Conservation (phyloP, 441 rosid species). For the Mallotus repandus region DNA sequence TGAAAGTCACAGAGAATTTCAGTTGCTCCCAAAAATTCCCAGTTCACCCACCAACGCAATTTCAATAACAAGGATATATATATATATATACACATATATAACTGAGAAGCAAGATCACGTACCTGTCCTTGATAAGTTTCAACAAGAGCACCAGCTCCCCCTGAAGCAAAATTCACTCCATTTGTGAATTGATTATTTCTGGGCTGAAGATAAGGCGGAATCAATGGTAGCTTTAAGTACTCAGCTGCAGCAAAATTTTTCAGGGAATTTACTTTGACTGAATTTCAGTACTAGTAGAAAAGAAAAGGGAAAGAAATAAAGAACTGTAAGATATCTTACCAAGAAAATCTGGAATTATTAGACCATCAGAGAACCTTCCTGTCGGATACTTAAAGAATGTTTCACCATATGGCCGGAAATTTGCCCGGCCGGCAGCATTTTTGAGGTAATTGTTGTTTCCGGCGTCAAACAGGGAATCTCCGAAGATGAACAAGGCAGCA, state of each 20-base stretch:
- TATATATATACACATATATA: no score
- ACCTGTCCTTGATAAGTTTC: conserved; percentile 20
- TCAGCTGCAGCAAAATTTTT: conserved; percentile 19
- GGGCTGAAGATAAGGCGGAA: conserved; percentile 28
- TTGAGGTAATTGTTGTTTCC: background rate
- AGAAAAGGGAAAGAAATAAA: background rate
- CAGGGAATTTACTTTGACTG: background rate
- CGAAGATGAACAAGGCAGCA: conserved; percentile 4
- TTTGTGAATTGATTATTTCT: background rate
- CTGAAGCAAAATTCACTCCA: conserved; percentile 32
- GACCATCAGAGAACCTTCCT: conserved; percentile 37
- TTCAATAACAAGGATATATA: no score
- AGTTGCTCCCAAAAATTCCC: no score
- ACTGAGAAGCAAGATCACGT: background rate
- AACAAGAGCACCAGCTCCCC: conserved; percentile 24
- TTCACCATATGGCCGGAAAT: conserved; percentile 42
- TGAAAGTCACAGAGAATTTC: no score
- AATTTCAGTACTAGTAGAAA: background rate
- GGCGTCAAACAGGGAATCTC: background rate
- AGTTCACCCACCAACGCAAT: no score
- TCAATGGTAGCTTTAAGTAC: conserved; percentile 24
- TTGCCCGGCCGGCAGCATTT: conserved; percentile 26
- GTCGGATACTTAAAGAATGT: conserved; percentile 40
- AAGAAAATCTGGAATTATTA: conserved; percentile 31
- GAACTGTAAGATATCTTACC: conserved; percentile 13